Base-by-base conservation (phyloP, 352 stramenopile genomes). In the Albugo laibachii region DNA sequence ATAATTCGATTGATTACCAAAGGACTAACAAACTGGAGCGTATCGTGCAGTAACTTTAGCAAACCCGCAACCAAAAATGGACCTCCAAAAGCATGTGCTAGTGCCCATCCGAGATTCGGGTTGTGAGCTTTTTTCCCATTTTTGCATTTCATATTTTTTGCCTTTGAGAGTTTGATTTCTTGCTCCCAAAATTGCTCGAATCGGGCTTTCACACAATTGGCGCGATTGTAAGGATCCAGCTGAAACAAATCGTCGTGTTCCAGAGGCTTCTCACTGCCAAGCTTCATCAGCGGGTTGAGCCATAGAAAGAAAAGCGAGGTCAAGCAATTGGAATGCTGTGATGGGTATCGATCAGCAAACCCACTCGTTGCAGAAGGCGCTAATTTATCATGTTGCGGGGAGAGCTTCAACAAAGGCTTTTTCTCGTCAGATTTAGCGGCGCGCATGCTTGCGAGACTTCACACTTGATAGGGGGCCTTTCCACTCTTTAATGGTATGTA, bases 1-100 rank as follows among this genome's bases (percentile, higher is more conserved):
- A 91, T 83, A 57, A 91, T 91, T 47, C 79, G 58, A 58, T 87
- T 83, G 61, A 91, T 84, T 38, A 87, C 66, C 48, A 86, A 61
- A 13, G 77, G 77, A 0, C 64, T 75, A 11, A 91, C 74, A 55
- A 91, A 91, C 66, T 87, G 77, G 45, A 86, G 57, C 60, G 66
- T 76, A 61, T 85, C 72, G 59, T 85, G 74, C 41, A 91, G 47
- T 41, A 87, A 59, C 57, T 87, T 91, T 45, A 91, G 65, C 16
- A 84, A 54, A 13, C 62, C 77, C 0, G 77, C 72, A 37, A 47
- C 27, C 13, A 65, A 15, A 34, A 67, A 53, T 39, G 78, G 67
- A 3, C 61, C 52, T 19, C 78, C 78, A 51, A 86, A 87, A 14
- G 63, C 58, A 1, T 46, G 47, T 13, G 57, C 52, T 15, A 88